A percentile compares a stretch with the other conserved stretches of the same genome.
Evolutionary conservation across 345 rosid genomes (phyloP).

Genomic region (Salix dunnii): DNA sequence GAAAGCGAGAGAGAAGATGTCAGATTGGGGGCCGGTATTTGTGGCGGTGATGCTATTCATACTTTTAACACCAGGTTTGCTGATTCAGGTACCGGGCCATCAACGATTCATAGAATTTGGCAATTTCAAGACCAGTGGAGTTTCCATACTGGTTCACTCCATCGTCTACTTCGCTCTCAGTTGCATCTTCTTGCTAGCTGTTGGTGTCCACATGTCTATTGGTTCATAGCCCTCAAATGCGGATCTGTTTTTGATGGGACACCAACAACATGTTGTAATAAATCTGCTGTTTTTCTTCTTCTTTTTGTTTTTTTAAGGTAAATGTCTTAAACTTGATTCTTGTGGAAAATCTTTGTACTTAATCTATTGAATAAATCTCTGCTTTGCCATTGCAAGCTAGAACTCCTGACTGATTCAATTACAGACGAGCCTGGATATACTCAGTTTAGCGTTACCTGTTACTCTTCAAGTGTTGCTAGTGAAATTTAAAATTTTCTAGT

Average conservation of each 20-base stretch:
- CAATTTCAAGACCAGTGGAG: conserved; percentile 84
- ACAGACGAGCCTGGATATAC: neutral
- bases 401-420: neutral
- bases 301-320: neutral
- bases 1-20: conserved; percentile 28
- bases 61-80: conserved; percentile 76
- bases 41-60: conserved; percentile 80
- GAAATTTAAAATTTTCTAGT: neutral
- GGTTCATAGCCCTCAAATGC: conserved; percentile 26
- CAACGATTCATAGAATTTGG: conserved; percentile 61
- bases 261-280: neutral
- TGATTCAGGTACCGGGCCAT: conserved; percentile 73
- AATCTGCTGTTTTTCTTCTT: neutral
- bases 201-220: conserved; percentile 73
- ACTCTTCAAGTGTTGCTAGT: neutral
- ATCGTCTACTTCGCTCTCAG: conserved; percentile 69
- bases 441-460: neutral
- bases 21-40: conserved; percentile 96
- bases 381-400: neutral
- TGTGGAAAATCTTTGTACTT: neutral
- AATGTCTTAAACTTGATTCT: neutral
- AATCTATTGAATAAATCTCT: neutral
- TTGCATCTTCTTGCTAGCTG: conserved; percentile 80
- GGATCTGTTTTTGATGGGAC: neutral
- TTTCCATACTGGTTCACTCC: conserved; percentile 74